These are phyloP conservation scores for Prunus yedoensis DNA, from an alignment of 331 rosid species.

Conservation along the genomic window DNA sequence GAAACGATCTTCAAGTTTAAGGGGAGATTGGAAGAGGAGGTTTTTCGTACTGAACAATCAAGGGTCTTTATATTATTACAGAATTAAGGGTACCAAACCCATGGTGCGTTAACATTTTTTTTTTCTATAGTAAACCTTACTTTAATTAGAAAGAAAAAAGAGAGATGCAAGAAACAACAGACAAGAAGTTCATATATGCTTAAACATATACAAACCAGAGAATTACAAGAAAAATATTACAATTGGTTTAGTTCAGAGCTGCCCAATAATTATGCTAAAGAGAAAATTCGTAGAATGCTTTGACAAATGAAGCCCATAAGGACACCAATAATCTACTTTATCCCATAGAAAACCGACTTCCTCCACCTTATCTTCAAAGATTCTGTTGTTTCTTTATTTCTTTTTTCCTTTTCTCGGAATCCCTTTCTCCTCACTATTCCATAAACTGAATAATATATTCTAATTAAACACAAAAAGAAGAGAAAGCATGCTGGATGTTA, in stretches of 20 bases:
- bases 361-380: background rate
- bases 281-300: background rate
- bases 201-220: background rate
- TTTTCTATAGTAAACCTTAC: background rate
- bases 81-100: slow-evolving; percentile 64
- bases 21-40: slow-evolving; percentile 97
- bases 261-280: background rate
- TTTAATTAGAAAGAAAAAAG: background rate
- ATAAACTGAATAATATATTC: background rate
- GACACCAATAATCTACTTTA: background rate
- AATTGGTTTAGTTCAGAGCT: background rate
- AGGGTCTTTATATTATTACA: slow-evolving; percentile 72
- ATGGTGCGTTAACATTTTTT: slow-evolving; percentile 49
- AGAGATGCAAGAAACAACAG: background rate
- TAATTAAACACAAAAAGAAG: background rate
- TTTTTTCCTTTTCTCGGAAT: background rate
- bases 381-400: background rate
- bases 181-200: background rate
- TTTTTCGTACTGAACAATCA: slow-evolving; percentile 84
- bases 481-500: background rate
- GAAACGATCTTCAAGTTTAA: slow-evolving; percentile 74
- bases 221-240: too few species aligned
- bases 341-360: background rate
- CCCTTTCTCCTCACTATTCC: background rate
- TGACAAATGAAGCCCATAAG: background rate